Evolutionary conservation across 2,329 filamentous ascomycete species (phyloP).

Genomic region (Arthroderma sp.): DNA sequence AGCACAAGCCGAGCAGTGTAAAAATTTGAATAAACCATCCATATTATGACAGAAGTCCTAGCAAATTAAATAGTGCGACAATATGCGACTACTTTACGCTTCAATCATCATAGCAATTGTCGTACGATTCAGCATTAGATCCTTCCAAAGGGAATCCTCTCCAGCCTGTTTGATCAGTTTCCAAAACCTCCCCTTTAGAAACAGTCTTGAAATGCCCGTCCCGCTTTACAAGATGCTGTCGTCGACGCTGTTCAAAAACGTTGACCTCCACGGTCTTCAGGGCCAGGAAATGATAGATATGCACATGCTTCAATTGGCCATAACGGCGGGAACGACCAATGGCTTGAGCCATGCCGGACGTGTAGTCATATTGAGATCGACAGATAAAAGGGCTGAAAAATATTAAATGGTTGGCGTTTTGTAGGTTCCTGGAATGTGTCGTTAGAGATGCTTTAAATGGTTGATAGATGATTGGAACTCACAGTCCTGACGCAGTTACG

Average conservation of each 20-base stretch:
- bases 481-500: slow-evolving; percentile 48
- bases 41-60: too few relatives aligned
- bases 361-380: slow-evolving; percentile 40
- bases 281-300: slow-evolving; percentile 41
- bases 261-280: slow-evolving; percentile 34
- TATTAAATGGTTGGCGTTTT: slow-evolving; percentile 51
- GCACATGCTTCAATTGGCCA: slow-evolving; percentile 44
- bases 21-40: too few relatives aligned
- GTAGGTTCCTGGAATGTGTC: slow-evolving; percentile 39
- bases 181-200: slow-evolving; percentile 11
- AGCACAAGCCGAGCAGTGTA: too few relatives aligned
- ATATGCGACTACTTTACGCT: too few relatives aligned
- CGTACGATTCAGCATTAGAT: slow-evolving; percentile 15
- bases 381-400: slow-evolving; percentile 46
- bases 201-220: slow-evolving; percentile 14
- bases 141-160: slow-evolving; percentile 18
- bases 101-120: slow-evolving; percentile 5
- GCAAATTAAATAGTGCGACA: too few relatives aligned
- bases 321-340: slow-evolving; percentile 48
- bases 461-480: slow-evolving; percentile 20
- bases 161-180: slow-evolving; percentile 14
- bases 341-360: slow-evolving; percentile 48
- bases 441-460: not conserved
- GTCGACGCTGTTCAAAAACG: slow-evolving; percentile 26
- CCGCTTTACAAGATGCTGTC: slow-evolving; percentile 18